Evolutionary conservation across 805 yeast species (phyloP).

Genomic region (Yarrowia keelungensis): DNA sequence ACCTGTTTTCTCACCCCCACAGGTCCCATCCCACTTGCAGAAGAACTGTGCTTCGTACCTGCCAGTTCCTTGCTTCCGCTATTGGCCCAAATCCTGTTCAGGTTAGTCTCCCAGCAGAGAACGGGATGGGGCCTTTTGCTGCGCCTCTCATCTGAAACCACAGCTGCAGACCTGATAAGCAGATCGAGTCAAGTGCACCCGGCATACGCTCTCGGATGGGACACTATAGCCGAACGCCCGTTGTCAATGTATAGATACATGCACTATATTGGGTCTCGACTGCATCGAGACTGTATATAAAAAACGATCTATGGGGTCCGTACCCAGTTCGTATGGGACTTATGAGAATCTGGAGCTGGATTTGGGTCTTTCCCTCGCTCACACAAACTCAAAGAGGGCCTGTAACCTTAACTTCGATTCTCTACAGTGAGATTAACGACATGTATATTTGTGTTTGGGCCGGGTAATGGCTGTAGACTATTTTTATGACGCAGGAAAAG

Average conservation of each 20-base stretch:
- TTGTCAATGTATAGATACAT: background rate
- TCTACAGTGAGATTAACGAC: constrained; percentile 13
- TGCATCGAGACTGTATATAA: background rate
- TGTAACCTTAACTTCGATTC: background rate
- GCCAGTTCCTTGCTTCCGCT: constrained; percentile 19
- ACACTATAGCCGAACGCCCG: background rate
- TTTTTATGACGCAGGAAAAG: constrained; percentile 29
- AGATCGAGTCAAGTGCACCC: background rate
- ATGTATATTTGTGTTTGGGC: constrained; percentile 3
- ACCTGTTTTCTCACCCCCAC: constrained; percentile 3
- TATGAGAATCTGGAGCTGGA: constrained; percentile 8
- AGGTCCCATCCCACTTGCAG: constrained; percentile 29
- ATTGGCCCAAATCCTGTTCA: constrained; percentile 22
- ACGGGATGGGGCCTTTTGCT: constrained; percentile 8
- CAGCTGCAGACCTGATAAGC: constrained; percentile 8
- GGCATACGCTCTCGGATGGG: background rate
- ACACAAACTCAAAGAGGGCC: constrained; percentile 2
- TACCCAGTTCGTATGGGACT: background rate
- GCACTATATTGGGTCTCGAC: background rate
- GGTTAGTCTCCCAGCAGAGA: constrained; percentile 7
- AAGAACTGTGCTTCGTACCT: constrained; percentile 15
- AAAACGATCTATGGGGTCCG: constrained; percentile 2
- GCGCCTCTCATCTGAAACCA: constrained; percentile 32
- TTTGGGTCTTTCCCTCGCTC: background rate
- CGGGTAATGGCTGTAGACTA: constrained; percentile 22